These are phyloP conservation scores for Fibroporia radiculosa DNA, from an alignment of 768 basidiomycete genomes.

Conservation along the genomic window DNA sequence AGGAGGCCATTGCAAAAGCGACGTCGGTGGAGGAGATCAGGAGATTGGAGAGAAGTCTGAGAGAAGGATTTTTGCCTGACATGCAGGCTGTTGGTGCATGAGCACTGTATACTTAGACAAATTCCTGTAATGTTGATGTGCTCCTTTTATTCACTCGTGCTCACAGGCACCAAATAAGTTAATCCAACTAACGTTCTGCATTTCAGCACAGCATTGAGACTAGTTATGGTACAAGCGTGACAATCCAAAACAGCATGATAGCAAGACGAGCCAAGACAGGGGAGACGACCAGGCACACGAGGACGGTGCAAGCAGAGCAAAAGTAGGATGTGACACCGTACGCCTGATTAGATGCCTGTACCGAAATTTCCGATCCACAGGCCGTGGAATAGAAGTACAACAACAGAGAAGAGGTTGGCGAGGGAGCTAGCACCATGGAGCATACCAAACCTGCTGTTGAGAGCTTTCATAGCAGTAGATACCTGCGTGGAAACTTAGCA, in stretches of 20 bases:
- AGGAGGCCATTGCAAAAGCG: conserved; percentile 83
- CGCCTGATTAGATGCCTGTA: conserved; percentile 23
- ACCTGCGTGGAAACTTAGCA: conserved; percentile 41
- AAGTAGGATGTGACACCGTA: too few species aligned
- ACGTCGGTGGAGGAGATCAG: conserved; percentile 87
- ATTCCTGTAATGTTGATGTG: conserved; percentile 15
- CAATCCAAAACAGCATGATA: neutral
- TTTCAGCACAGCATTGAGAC: too few species aligned
- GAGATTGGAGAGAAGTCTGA: conserved; percentile 70
- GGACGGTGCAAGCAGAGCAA: too few species aligned
- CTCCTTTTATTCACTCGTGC: too few species aligned
- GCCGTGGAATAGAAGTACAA: conserved; percentile 60
- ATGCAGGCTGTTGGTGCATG: conserved; percentile 74
- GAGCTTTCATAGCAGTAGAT: conserved; percentile 58
- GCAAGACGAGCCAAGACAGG: too few species aligned
- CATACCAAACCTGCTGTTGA: conserved; percentile 58
- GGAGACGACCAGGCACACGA: too few species aligned
- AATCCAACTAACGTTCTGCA: too few species aligned
- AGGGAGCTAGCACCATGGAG: conserved; percentile 66
- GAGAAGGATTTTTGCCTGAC: conserved; percentile 78
- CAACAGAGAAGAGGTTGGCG: conserved; percentile 52
- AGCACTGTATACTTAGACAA: conserved; percentile 22
- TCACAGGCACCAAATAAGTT: too few species aligned
- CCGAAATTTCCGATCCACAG: conserved; percentile 60
- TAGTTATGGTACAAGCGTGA: too few species aligned